phyloP scores from a whole-genome alignment of 2,329 filamentous ascomycete species.

The Botrytis squamosa region DNA sequence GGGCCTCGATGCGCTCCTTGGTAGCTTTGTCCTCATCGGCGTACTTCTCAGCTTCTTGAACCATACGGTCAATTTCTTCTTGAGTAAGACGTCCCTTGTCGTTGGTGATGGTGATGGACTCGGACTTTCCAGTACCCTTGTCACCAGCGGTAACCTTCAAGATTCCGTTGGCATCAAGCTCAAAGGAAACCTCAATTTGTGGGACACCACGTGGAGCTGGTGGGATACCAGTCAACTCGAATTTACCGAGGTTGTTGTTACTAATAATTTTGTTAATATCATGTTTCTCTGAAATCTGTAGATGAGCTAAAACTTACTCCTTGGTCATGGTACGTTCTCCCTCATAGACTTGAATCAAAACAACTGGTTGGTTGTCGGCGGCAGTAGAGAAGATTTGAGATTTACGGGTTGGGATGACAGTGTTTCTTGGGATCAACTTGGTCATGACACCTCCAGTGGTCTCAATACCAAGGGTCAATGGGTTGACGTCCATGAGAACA shows the following conservation, averaged over 20 bases:
- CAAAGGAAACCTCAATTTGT: constrained; percentile 97
- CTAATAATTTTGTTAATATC: constrained; percentile 46
- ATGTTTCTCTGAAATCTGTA: neutral
- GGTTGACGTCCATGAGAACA: constrained; percentile 97
- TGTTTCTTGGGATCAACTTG: constrained; percentile 93
- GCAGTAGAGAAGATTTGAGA: constrained; percentile 97
- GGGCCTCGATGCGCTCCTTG: constrained; percentile 92
- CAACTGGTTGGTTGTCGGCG: constrained; percentile 93
- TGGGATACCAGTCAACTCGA: constrained; percentile 94
- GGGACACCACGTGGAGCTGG: constrained; percentile 94
- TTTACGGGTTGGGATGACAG: constrained; percentile 92
- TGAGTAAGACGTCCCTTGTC: constrained; percentile 96
- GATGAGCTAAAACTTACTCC: neutral
- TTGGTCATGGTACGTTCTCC: constrained; percentile 88
- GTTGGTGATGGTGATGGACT: constrained; percentile 99
- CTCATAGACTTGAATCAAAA: constrained; percentile 93
- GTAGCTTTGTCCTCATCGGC: constrained; percentile 99
- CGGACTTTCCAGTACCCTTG: constrained; percentile 96
- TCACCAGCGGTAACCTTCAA: constrained; percentile 94
- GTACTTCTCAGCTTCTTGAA: constrained; percentile 96
- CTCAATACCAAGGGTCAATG: constrained; percentile 93
- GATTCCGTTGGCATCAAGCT: constrained; percentile 98
- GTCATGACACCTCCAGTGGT: constrained; percentile 98
- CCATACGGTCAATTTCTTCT: constrained; percentile 99
- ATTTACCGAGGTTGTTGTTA: constrained; percentile 97